Percentiles rank a stretch among this genome's conserved stretches.
Evolutionary conservation across 306 rosid species (phyloP).

Genomic region (Corylus americana): DNA sequence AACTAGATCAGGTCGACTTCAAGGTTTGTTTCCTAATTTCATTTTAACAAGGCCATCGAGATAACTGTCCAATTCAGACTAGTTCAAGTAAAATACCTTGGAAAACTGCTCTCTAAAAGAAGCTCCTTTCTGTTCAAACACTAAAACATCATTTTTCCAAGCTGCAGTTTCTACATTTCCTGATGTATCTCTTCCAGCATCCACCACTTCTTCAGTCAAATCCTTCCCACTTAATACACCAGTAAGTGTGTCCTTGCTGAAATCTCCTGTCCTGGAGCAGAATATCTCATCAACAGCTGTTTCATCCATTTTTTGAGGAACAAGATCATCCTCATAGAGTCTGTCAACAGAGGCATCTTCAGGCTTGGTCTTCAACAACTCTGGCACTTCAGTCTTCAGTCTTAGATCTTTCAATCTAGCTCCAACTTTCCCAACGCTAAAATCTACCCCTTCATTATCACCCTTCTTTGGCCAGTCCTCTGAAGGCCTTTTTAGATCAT

Average conservation of each 20-base stretch:
- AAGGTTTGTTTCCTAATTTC: not conserved
- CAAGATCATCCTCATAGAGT: slow-evolving; percentile 8
- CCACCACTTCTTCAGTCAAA: slow-evolving; percentile 21
- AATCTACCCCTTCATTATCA: slow-evolving; percentile 25
- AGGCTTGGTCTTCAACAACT: slow-evolving; percentile 18
- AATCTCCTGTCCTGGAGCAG: slow-evolving; percentile 32
- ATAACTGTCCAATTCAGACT: not conserved
- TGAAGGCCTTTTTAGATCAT: slow-evolving; percentile 25
- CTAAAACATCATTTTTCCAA: slow-evolving; percentile 19
- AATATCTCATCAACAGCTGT: slow-evolving; percentile 21
- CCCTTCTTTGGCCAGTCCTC: slow-evolving; percentile 24
- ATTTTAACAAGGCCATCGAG: not conserved
- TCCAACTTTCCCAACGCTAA: slow-evolving; percentile 27
- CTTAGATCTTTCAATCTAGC: slow-evolving; percentile 37
- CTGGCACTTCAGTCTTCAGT: slow-evolving; percentile 37
- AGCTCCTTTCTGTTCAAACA: slow-evolving; percentile 31
- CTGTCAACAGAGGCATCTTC: slow-evolving; percentile 18
- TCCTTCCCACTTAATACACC: not conserved
- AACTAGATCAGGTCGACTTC: slow-evolving; percentile 18
- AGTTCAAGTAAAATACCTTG: slow-evolving; percentile 24
- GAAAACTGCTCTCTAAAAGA: slow-evolving; percentile 13
- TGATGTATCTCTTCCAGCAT: slow-evolving; percentile 25
- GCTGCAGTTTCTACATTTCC: slow-evolving; percentile 27
- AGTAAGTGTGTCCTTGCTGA: slow-evolving; percentile 24
- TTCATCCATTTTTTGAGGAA: slow-evolving; percentile 18